Conservation (phyloP, 345 rosid species). For the Geranium brycei region DNA sequence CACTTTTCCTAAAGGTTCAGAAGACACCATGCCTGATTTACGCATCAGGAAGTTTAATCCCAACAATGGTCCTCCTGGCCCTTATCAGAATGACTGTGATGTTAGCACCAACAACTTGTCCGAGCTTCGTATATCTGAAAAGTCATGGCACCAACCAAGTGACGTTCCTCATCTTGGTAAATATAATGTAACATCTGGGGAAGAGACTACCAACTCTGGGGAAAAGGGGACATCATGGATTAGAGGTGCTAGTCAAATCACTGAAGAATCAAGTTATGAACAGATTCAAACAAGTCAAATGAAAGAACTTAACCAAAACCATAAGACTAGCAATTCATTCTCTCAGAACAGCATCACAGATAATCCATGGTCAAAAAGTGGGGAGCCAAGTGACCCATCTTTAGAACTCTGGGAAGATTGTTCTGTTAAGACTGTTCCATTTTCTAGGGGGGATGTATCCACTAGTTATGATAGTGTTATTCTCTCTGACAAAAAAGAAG, state of each 20-base stretch:
- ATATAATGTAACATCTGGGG: slow-evolving; percentile 37
- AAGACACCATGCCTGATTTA: slow-evolving; percentile 37
- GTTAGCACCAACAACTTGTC: slow-evolving; percentile 18
- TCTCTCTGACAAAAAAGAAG: slow-evolving; percentile 41
- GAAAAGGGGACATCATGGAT: slow-evolving; percentile 43
- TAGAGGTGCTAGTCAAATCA: slow-evolving; percentile 41
- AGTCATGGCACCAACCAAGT: slow-evolving; percentile 15
- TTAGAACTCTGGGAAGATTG: slow-evolving; percentile 60
- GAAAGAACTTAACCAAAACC: slow-evolving; percentile 33
- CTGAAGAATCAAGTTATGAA: slow-evolving; percentile 25
- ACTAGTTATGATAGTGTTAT: slow-evolving; percentile 23
- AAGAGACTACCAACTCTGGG: slow-evolving; percentile 40
- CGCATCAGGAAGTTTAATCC: slow-evolving; percentile 42
- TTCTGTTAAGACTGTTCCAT: slow-evolving; percentile 47
- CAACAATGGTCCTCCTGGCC: slow-evolving; percentile 32
- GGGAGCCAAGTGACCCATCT: slow-evolving; percentile 30
- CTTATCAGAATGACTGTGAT: slow-evolving; percentile 26
- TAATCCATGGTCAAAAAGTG: slow-evolving; percentile 38
- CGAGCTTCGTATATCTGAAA: slow-evolving; percentile 24
- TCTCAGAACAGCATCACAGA: slow-evolving; percentile 23
- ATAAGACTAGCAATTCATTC: slow-evolving; percentile 19
- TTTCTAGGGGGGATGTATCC: slow-evolving; percentile 43
- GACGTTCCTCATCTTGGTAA: slow-evolving; percentile 29
- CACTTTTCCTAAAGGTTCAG: slow-evolving; percentile 39
- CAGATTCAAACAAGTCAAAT: slow-evolving; percentile 22